Evolutionary conservation across 2,329 filamentous ascomycete species (phyloP).

Genomic region (Mycogone perniciosa): DNA sequence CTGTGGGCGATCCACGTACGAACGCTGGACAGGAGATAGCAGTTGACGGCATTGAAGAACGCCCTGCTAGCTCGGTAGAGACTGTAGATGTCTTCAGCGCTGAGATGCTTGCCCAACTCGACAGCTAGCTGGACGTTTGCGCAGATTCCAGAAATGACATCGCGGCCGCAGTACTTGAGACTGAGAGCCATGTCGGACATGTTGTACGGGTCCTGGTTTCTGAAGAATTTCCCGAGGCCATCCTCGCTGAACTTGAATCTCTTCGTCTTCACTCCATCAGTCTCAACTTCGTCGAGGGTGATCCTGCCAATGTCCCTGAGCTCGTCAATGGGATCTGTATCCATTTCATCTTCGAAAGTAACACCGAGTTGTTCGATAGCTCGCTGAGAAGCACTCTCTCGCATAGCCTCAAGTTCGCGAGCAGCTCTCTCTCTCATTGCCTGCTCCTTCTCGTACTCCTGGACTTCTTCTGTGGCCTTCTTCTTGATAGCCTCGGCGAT

Average conservation of each 20-base stretch:
- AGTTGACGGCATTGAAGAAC: conserved; percentile 56
- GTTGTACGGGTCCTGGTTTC: conserved; percentile 24
- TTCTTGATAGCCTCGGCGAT: conserved; percentile 19
- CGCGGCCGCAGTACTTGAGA: conserved; percentile 24
- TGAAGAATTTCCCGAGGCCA: conserved; percentile 24
- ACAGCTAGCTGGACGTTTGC: conserved; percentile 47
- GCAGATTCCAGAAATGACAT: conserved; percentile 39
- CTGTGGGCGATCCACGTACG: conserved; percentile 46
- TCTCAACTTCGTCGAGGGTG: conserved; percentile 7
- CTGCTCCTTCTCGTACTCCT: conserved; percentile 5
- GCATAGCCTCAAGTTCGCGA: neutral
- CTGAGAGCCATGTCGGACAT: conserved; percentile 10
- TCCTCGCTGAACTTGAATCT: conserved; percentile 25
- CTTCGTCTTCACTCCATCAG: conserved; percentile 16
- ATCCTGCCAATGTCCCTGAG: conserved; percentile 10
- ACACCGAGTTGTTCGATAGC: neutral
- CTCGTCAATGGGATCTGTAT: neutral
- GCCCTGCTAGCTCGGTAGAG: conserved; percentile 59
- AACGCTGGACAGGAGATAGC: conserved; percentile 53
- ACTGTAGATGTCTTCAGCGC: conserved; percentile 50
- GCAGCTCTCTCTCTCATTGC: neutral
- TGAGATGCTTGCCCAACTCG: conserved; percentile 48
- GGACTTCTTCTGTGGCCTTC: conserved; percentile 16
- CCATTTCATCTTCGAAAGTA: neutral
- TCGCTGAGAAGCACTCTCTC: neutral